Conservation (phyloP, 352 stramenopile species). For the Phytophthora ramorum region DNA sequence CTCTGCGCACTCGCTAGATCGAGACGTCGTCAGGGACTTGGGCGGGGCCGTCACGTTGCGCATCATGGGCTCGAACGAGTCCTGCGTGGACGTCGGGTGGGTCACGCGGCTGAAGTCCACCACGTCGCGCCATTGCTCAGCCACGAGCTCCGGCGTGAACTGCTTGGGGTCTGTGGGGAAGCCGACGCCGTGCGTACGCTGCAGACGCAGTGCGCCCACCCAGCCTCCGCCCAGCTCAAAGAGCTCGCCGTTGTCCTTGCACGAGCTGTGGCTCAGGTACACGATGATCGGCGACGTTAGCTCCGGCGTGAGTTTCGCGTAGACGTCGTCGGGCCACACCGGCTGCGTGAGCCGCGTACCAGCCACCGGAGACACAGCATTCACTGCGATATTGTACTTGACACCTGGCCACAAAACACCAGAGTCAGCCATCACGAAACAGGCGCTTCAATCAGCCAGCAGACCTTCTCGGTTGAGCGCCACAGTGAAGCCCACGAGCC, state of each 20-base stretch:
- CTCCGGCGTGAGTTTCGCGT: constrained; percentile 62
- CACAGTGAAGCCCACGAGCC: constrained; percentile 70
- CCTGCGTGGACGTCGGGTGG: constrained; percentile 70
- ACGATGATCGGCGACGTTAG: constrained; percentile 71
- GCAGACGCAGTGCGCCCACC: constrained; percentile 68
- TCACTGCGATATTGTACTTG: constrained; percentile 84
- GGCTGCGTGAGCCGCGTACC: constrained; percentile 70
- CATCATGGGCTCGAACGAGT: constrained; percentile 83
- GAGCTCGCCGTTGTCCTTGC: constrained; percentile 57
- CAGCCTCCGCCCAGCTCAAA: constrained; percentile 75
- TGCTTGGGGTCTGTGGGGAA: constrained; percentile 63
- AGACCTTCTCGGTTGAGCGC: constrained; percentile 74
- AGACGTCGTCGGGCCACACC: constrained; percentile 71
- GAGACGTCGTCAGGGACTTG: constrained; percentile 60
- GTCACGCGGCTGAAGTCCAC: constrained; percentile 72
- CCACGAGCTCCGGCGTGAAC: constrained; percentile 73
- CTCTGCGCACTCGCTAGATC: constrained; percentile 59
- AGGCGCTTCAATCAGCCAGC: neutral
- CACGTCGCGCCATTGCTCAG: constrained; percentile 72
- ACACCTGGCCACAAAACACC: constrained; percentile 35
- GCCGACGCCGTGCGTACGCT: constrained; percentile 73
- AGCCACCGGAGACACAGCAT: constrained; percentile 72
- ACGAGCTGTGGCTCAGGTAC: constrained; percentile 66
- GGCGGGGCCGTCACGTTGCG: constrained; percentile 63
- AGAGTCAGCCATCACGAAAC: neutral